Evolutionary conservation across 345 rosid species (phyloP), one percentile per base, ranked within the genome.

Genomic region (Atalantia buxifolia): DNA sequence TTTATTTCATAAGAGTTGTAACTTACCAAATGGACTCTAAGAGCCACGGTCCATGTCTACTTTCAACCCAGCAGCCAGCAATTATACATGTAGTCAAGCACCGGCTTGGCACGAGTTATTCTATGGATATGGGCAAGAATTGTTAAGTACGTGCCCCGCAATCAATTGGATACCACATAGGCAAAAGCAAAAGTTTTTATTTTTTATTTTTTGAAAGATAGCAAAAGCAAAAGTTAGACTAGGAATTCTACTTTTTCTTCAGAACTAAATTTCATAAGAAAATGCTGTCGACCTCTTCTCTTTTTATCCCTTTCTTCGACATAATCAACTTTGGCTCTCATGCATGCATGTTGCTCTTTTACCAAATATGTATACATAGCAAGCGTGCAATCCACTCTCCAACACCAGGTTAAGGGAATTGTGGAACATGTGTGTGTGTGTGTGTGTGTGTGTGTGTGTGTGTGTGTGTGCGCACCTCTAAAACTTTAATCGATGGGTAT

Each of bases 91-190:
- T 0, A 9, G 55, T 68, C 71, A 6, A 68, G n/a, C 53, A 68
- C 53, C 31, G 24, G 53, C 55, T 38, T 40, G 31, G 53, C 55
- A 38, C 24, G 27, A 35, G 21, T 2, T 66, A 67, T 40, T 65
- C 25, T 67, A 63, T 75, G 50, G n/a, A 72, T 56, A 56, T 76
- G 57, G 45, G 30, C 50, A 76, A 80, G 61, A 69, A 25, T 50
- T 59, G 60, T 31, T 65, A 2, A 24, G 31, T 3, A n/a, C 31
- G 18, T 64, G 53, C 76, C 60, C 66, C 25, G 25, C 79, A 71
- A 76, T 28, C 25, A 22, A 9, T 53, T 38, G 69, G 22, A 66
- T n/a, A 36, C 66, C 27, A 9, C 62, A 24, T 25, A 42, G 38
- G 50, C 31, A 38, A 71, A 57, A 38, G 50, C 18, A 45, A 45